Base-by-base conservation (phyloP, 129 eudicot species). In the Chrysanthemum lavandulifolium region DNA sequence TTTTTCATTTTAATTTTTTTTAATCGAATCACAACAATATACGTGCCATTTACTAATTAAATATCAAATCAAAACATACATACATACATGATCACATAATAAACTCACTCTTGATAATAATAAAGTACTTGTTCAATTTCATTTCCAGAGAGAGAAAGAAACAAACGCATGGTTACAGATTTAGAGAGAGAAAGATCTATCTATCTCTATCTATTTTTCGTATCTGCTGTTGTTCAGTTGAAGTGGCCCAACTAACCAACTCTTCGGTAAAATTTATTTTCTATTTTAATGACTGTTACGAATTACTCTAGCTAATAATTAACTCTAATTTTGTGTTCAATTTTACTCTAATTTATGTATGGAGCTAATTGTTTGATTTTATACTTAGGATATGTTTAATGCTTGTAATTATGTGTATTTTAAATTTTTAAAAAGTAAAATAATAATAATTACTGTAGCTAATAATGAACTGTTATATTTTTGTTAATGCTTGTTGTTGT, bases 171-270 rank as follows among this genome's bases (percentile, higher is more conserved):
- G 21, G 21, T 19, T 19, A 19, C 21, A 76, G 78, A 76, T 69
- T 64, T 62, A 47, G 74, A 71, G 81, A 71, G 78, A 76, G 78
- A 63, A 68, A 76, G 53, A 76, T 50, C 27, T 27, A 61, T 78
- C 82, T 78, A 55, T 88, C 84, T 54, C 59, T 68, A 49, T 18
- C 45, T 21, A 18, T 73, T 33, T 10, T 60, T 40, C 65, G 51
- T 73, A 49, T 61, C 84, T 71, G 51, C 84, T 71, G 51, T 25
- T 76, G 75, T 59, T 77, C 83, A 73, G 61, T 76, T 15, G 25
- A 60, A 67, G 77, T 79, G 82, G 77, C 79, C 81, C 84, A 73
- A 57, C 49, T 29, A 76, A 76, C 76, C 78, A 36, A 36, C 45
- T 1, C 45, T 6, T 36, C 45, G 45, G 73, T 59, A 52, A 31